Percentiles rank a stretch among this genome's conserved stretches.
Conservation (phyloP, 345 rosid species). For the Salix udensis region DNA sequence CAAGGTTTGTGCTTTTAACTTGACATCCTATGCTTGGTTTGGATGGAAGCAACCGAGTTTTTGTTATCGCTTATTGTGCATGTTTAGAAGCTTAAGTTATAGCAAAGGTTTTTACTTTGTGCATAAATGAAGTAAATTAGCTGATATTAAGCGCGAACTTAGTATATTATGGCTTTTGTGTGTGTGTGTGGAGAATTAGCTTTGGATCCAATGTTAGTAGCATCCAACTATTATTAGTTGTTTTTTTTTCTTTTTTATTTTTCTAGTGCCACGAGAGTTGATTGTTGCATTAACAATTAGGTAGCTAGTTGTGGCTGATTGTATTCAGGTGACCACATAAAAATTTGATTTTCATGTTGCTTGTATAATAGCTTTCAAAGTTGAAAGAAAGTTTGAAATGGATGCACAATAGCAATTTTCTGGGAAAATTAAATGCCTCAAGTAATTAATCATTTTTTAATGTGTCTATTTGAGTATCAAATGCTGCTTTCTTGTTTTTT, state of each 20-base stretch:
- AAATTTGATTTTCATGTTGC: neutral
- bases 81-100: conserved; percentile 4
- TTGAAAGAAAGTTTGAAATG: no score
- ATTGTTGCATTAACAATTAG: neutral
- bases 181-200: conserved; percentile 1
- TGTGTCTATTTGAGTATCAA: neutral
- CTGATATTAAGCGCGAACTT: neutral
- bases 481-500: neutral
- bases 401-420: neutral
- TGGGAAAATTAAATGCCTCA: neutral
- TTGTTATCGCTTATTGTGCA: neutral
- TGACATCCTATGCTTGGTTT: neutral
- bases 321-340: neutral
- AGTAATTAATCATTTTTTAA: neutral
- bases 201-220: neutral
- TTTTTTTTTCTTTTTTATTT: neutral
- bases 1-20: neutral
- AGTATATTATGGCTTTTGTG: neutral
- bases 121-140: conserved; percentile 8
- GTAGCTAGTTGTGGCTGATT: neutral
- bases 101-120: conserved; percentile 16
- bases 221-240: neutral
- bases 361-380: neutral
- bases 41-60: no score
- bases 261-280: neutral